phyloP scores from a whole-genome alignment of 495 filamentous ascomycete species.

The Penicillium lagena region DNA sequence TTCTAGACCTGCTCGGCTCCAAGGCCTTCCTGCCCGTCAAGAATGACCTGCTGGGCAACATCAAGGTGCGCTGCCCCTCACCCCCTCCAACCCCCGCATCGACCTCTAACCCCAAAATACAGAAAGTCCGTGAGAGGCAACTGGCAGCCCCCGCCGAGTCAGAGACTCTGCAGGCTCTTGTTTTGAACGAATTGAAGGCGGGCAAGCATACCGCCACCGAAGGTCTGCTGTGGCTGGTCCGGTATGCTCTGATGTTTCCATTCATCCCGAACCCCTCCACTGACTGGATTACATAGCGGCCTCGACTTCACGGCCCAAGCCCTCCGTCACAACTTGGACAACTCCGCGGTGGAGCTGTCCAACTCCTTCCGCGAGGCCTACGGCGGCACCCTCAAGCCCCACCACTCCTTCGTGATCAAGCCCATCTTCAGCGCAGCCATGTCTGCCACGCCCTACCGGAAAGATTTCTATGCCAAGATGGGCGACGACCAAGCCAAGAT shows the following conservation, averaged over 20 bases:
- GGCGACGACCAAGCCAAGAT: slow-evolving; percentile 58
- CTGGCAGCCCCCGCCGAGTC: slow-evolving; percentile 70
- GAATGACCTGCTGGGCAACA: slow-evolving; percentile 82
- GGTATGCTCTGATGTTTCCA: slow-evolving; percentile 47
- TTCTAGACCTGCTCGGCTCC: slow-evolving; percentile 70
- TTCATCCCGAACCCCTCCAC: neutral
- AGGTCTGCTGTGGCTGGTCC: slow-evolving; percentile 84
- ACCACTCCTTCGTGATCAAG: slow-evolving; percentile 83
- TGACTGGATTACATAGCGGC: slow-evolving; percentile 49
- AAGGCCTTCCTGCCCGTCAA: slow-evolving; percentile 82
- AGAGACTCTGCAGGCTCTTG: slow-evolving; percentile 74
- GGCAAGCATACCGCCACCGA: slow-evolving; percentile 83
- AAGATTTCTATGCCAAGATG: slow-evolving; percentile 83
- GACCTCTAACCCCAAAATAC: slow-evolving; percentile 7
- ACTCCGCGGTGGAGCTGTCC: slow-evolving; percentile 65
- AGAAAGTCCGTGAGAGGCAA: slow-evolving; percentile 91
- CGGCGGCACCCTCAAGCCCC: slow-evolving; percentile 74
- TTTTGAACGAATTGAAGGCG: slow-evolving; percentile 76
- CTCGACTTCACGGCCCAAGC: slow-evolving; percentile 87
- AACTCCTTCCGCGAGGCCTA: slow-evolving; percentile 85
- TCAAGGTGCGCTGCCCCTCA: slow-evolving; percentile 58
- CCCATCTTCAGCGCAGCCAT: slow-evolving; percentile 88
- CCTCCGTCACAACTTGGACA: slow-evolving; percentile 67
- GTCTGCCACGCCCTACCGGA: slow-evolving; percentile 84
- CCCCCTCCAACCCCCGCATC: neutral